A percentile compares a stretch with the other conserved stretches of the same genome.
Evolutionary conservation across 2,329 filamentous ascomycete genomes (phyloP).

Genomic region (Parastagonospora avenae): DNA sequence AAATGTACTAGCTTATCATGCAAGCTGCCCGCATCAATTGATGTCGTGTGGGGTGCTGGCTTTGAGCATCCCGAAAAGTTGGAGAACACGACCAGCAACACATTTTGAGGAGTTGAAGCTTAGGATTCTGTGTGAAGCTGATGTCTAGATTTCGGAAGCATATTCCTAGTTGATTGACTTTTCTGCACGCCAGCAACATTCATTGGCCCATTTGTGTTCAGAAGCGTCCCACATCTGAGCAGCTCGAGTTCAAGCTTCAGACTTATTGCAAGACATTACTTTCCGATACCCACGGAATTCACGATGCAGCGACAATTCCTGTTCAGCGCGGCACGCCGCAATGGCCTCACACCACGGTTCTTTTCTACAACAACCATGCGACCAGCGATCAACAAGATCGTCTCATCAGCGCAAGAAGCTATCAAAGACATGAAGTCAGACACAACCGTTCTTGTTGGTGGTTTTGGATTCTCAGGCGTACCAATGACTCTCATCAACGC

Average conservation of each 20-base stretch:
- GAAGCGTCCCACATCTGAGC: not conserved
- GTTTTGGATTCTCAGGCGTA: constrained; percentile 48
- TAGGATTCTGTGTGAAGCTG: not conserved
- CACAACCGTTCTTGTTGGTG: constrained; percentile 45
- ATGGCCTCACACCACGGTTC: constrained; percentile 38
- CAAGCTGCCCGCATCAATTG: constrained; percentile 21
- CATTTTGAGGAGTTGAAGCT: not conserved
- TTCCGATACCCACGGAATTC: constrained; percentile 1
- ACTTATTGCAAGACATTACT: not conserved
- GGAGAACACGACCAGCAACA: constrained; percentile 13
- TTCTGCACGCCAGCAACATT: not conserved
- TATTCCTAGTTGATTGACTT: not conserved
- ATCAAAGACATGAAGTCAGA: constrained; percentile 47
- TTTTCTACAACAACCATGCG: constrained; percentile 42
- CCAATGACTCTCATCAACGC: constrained; percentile 49
- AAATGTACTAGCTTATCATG: constrained; percentile 30
- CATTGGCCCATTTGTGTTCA: too few species aligned
- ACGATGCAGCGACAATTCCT: constrained; percentile 44
- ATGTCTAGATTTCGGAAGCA: not conserved
- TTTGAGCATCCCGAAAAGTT: constrained; percentile 31
- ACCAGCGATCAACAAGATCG: constrained; percentile 47
- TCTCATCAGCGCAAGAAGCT: constrained; percentile 45
- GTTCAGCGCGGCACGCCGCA: constrained; percentile 38
- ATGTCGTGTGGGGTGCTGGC: constrained; percentile 37
- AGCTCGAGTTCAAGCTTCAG: not conserved